Evolutionary conservation across 805 yeast species (phyloP), one percentile per base, ranked within the genome.

Genomic region (Wickerhamiella sorbophila): DNA sequence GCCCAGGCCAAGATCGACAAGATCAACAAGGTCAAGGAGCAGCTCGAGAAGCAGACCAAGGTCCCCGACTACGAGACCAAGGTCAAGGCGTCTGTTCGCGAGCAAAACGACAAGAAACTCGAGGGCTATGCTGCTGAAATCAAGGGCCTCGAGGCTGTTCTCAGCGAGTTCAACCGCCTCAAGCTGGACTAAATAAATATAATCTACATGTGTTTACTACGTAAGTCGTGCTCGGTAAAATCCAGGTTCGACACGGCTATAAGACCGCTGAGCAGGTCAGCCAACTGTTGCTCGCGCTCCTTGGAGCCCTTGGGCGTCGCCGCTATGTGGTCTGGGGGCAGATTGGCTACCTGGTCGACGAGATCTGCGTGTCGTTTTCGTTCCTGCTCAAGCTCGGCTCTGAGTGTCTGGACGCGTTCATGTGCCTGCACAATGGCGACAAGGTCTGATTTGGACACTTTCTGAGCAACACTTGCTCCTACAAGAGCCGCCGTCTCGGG

Each of bases 71-170:
- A 86, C 59, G 80, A 79, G 48, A 73, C 75, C 49, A 91, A 88
- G 74, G 95, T 94, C 45, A 77, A 77, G 51, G 72, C 69, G 38
- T 79, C 77, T 52, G 95, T 91, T 41, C 78, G 80, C 62, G 91
- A 81, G 53, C 72, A 75, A 48, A 88, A 88, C 52, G 58, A 57
- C 54, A 69, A 71, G 55, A 75, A 80, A 59, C 66, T 77, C 42
- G 88, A 80, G 49, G 78, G 75, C 53, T 70, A 74, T 46, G 59
- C 64, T 48, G 95, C 97, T 36, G 98, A 88, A 62, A 79, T 87
- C 49, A 91, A 83, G 56, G 93, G 95, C 52, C 72, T 84, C 55
- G 77, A 83, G 57, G 79, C 84, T 43, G 86, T 95, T 44, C 81
- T 91, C 59, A 74, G 72, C 31, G 81, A 84, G 59, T 77, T 88